A percentile compares a stretch with the other conserved stretches of the same genome.
Evolutionary conservation across 306 rosid species (phyloP).

Genomic region (Acacia confusa): DNA sequence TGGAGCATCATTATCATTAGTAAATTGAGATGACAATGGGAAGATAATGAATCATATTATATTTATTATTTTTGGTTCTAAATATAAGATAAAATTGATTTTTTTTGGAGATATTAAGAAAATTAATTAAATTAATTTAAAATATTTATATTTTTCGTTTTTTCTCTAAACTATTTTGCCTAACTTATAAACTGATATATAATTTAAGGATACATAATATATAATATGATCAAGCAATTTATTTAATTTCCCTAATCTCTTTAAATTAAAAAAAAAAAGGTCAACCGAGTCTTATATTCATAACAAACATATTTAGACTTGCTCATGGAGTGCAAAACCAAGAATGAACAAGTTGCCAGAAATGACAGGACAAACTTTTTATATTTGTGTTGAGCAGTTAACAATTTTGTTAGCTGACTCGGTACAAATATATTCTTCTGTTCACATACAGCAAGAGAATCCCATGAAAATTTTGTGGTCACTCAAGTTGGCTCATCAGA

Average conservation of each 20-base stretch:
- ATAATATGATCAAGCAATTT: too few species aligned
- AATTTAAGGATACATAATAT: too few species aligned
- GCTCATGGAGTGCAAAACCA: neutral
- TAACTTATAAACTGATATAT: too few species aligned
- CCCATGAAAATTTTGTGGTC: neutral
- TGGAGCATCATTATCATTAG: neutral
- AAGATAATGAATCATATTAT: neutral
- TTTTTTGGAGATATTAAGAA: too few species aligned
- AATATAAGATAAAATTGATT: too few species aligned
- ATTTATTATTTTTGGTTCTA: neutral
- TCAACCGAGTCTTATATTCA: too few species aligned
- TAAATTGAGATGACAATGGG: neutral
- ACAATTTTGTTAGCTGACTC: neutral
- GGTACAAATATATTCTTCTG: neutral
- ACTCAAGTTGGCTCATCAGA: too few species aligned
- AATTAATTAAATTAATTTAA: too few species aligned
- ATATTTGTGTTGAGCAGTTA: neutral
- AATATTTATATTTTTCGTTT: too few species aligned
- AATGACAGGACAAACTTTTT: neutral
- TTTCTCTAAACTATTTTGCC: too few species aligned
- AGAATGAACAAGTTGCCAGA: neutral
- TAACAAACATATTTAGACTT: neutral
- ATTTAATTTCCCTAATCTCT: accelerated
- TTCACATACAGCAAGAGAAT: neutral
- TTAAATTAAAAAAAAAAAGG: too few species aligned